phyloP scores from a whole-genome alignment of 2,329 filamentous ascomycete species.

The Cryphonectria naterciae region DNA sequence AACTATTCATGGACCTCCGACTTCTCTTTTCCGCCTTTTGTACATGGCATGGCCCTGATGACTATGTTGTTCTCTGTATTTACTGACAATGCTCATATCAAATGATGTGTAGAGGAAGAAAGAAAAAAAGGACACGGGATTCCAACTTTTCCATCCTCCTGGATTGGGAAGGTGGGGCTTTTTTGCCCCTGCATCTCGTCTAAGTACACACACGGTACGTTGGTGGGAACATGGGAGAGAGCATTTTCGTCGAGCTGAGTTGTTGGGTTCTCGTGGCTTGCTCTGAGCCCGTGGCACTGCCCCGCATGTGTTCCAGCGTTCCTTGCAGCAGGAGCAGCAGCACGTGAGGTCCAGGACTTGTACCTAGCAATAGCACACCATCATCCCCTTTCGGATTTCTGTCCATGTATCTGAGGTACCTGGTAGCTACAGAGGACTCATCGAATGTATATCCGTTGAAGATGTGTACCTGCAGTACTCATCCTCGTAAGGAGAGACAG shows the following conservation, averaged over 20 bases:
- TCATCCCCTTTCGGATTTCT: too few relatives aligned
- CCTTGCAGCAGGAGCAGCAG: neutral
- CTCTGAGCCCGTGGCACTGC: neutral
- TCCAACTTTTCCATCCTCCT: slow-evolving; percentile 10
- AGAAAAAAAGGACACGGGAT: neutral
- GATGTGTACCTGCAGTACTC: neutral
- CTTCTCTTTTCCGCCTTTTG: neutral
- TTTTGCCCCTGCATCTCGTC: neutral
- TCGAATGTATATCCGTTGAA: neutral
- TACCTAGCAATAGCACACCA: neutral
- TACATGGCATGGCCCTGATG: neutral
- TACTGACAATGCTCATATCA: neutral
- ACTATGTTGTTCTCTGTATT: neutral
- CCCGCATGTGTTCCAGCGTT: slow-evolving; percentile 4
- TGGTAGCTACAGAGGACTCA: neutral
- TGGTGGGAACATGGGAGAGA: neutral
- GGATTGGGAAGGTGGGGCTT: slow-evolving; percentile 14
- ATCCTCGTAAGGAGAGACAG: neutral
- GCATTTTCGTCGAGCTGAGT: neutral
- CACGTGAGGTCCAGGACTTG: neutral
- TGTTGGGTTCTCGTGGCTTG: neutral
- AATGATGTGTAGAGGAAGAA: neutral
- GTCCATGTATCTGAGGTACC: too few relatives aligned
- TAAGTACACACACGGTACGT: neutral
- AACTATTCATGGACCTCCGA: neutral